phyloP scores from a whole-genome alignment of 805 yeast genomes.

The Candida oleophila region DNA sequence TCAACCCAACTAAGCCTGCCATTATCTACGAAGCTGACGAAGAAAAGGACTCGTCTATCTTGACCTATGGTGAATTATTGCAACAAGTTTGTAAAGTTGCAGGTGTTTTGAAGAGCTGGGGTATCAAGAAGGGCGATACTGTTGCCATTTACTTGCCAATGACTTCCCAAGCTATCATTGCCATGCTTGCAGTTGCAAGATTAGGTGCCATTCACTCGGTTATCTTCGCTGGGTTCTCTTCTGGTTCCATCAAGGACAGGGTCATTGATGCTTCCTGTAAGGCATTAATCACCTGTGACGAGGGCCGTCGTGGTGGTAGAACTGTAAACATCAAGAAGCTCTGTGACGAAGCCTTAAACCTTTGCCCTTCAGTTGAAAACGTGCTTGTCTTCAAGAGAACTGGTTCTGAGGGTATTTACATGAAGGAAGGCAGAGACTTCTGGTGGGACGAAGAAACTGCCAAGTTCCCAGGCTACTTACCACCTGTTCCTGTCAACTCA shows the following conservation, averaged over 20 bases:
- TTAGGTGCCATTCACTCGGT: slow-evolving; percentile 85
- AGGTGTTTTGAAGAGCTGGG: slow-evolving; percentile 63
- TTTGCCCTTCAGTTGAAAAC: slow-evolving; percentile 64
- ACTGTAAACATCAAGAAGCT: slow-evolving; percentile 77
- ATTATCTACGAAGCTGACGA: slow-evolving; percentile 82
- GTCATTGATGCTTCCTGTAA: slow-evolving; percentile 70
- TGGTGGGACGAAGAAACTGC: slow-evolving; percentile 75
- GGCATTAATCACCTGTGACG: slow-evolving; percentile 77
- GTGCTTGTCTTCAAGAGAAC: slow-evolving; percentile 77
- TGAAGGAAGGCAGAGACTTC: slow-evolving; percentile 59
- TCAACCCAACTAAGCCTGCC: slow-evolving; percentile 70
- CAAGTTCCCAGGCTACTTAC: slow-evolving; percentile 64
- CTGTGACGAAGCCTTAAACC: slow-evolving; percentile 73
- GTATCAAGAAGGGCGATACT: slow-evolving; percentile 78
- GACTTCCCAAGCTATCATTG: slow-evolving; percentile 76
- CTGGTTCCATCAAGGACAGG: slow-evolving; percentile 70
- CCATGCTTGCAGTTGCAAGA: slow-evolving; percentile 75
- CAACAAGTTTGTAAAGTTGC: slow-evolving; percentile 71
- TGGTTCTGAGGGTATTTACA: slow-evolving; percentile 53
- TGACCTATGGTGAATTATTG: slow-evolving; percentile 71
- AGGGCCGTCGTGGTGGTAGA: slow-evolving; percentile 81
- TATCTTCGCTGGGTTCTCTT: slow-evolving; percentile 80
- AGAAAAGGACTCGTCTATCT: slow-evolving; percentile 56
- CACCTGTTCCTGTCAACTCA: slow-evolving; percentile 74
- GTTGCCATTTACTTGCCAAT: slow-evolving; percentile 86